These are phyloP conservation scores for Auricularia heimuer DNA, from an alignment of 768 basidiomycete species.

Conservation along the genomic window DNA sequence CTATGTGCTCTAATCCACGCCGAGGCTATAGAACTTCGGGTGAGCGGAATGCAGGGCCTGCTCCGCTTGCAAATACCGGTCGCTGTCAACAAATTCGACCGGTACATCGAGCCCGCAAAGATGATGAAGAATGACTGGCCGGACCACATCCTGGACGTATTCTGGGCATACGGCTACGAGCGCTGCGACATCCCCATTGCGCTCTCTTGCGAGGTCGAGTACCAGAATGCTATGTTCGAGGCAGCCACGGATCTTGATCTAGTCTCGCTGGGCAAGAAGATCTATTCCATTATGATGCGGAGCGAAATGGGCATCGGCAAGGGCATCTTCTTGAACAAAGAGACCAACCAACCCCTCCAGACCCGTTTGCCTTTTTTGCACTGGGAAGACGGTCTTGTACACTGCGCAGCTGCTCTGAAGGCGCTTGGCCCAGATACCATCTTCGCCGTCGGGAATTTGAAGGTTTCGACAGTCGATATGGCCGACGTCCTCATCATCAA, in stretches of 20 bases:
- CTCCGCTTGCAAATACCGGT: constrained; percentile 38
- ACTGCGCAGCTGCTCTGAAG: constrained; percentile 43
- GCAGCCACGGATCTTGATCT: constrained; percentile 39
- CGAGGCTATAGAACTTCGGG: constrained; percentile 43
- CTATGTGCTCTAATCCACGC: constrained; percentile 48
- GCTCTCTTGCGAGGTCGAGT: constrained; percentile 32
- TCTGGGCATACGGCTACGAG: constrained; percentile 38
- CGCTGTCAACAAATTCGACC: constrained; percentile 26
- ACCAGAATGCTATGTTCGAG: constrained; percentile 44
- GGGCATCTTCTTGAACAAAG: constrained; percentile 36
- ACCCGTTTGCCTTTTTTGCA: constrained; percentile 49
- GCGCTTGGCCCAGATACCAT: neutral
- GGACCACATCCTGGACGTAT: constrained; percentile 32
- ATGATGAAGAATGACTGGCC: constrained; percentile 39
- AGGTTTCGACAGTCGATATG: constrained; percentile 30
- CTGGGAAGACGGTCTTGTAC: constrained; percentile 51
- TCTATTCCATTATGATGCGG: constrained; percentile 39
- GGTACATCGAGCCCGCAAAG: constrained; percentile 37
- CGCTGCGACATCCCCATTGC: constrained; percentile 32
- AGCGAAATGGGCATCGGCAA: constrained; percentile 55
- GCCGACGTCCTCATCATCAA: constrained; percentile 63
- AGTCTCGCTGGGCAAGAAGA: constrained; percentile 37
- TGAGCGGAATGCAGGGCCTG: constrained; percentile 42
- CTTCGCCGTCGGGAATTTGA: constrained; percentile 25
- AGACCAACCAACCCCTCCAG: constrained; percentile 33